Percentiles rank a stretch among this genome's conserved stretches.
phyloP scores from a whole-genome alignment of 2,329 filamentous ascomycete species.

The Boeremia lycopersici region DNA sequence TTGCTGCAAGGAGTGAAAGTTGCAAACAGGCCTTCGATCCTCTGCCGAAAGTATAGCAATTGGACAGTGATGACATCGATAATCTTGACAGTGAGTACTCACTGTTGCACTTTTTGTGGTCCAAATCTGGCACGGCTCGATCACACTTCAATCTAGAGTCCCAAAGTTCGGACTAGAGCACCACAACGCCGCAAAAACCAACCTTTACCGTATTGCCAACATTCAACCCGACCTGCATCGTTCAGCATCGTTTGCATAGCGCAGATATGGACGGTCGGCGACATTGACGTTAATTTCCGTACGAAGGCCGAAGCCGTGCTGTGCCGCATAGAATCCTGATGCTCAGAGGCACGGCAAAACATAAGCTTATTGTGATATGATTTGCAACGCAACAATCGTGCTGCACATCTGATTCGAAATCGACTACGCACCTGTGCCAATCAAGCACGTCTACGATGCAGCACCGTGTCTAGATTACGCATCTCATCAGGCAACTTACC shows the following conservation, averaged over 20 bases:
- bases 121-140: background rate
- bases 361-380: background rate
- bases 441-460: no score
- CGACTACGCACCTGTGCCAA: background rate
- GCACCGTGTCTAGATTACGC: no score
- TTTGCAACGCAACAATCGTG: background rate
- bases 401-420: background rate
- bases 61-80: background rate
- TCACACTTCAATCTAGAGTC: background rate
- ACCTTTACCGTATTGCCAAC: background rate
- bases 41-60: background rate
- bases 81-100: no score
- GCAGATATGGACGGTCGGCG: background rate
- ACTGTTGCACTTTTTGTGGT: no score
- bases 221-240: no score
- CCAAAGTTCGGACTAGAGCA: background rate
- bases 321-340: constrained; percentile 4
- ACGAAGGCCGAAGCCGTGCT: background rate
- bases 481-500: no score
- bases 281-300: constrained; percentile 6
- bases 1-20: background rate
- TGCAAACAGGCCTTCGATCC: background rate
- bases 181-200: background rate
- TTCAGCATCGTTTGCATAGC: background rate
- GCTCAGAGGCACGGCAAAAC: constrained; percentile 4